Evolutionary conservation across 306 rosid species (phyloP).

Genomic region (Dalbergia cochinchinensis): DNA sequence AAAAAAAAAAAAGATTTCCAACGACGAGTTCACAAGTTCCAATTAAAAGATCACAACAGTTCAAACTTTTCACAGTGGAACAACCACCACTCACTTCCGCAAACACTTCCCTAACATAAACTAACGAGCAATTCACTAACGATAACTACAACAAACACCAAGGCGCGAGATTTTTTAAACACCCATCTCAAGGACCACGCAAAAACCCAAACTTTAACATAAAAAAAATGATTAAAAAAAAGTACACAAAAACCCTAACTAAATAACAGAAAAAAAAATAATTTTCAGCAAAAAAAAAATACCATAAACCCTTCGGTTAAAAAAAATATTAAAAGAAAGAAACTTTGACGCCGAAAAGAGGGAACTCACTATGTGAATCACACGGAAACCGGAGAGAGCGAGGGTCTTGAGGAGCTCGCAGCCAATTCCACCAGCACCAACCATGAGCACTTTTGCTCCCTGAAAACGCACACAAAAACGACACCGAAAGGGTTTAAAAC

Average conservation of each 20-base stretch:
- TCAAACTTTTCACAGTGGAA: neutral
- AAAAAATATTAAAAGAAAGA: neutral
- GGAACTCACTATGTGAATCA: constrained; percentile 85
- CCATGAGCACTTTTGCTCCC: constrained; percentile 97
- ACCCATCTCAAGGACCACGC: constrained; percentile 28
- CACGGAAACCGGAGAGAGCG: constrained; percentile 93
- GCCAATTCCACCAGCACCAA: constrained; percentile 99
- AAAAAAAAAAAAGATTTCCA: neutral
- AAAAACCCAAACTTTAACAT: constrained; percentile 9
- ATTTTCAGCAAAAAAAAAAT: neutral
- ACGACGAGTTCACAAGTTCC: constrained; percentile 13
- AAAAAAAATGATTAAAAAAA: constrained; percentile 37
- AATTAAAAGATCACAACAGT: neutral
- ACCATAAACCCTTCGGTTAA: neutral
- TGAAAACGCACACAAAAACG: constrained; percentile 45
- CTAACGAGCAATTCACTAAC: neutral
- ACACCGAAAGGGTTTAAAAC: constrained; percentile 32
- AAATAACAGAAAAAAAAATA: neutral
- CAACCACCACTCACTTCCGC: constrained; percentile 31
- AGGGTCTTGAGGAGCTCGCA: constrained; percentile 98
- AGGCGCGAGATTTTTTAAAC: constrained; percentile 8
- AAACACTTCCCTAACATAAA: constrained; percentile 12
- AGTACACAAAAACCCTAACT: constrained; percentile 51
- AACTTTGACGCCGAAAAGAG: neutral
- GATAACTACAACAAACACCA: neutral